A percentile compares a stretch with the other conserved stretches of the same genome.
phyloP scores from a whole-genome alignment of 1,139 yeast genomes.

The Magnusiomyces paraingens region DNA sequence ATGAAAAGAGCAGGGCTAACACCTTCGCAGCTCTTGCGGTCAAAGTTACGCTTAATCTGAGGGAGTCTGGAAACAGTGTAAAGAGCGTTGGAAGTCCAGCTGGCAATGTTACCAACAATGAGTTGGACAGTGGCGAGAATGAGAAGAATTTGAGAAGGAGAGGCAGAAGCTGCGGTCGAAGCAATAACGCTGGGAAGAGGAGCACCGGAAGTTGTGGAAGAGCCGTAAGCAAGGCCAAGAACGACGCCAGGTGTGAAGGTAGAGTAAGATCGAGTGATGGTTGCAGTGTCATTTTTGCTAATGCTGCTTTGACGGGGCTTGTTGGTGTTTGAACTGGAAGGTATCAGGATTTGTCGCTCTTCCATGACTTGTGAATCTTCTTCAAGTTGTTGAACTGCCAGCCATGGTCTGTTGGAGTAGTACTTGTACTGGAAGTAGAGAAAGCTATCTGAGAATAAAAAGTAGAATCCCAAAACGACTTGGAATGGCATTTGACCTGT shows the following conservation, averaged over 20 bases:
- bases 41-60: constrained; percentile 65
- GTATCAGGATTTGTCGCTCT: constrained; percentile 2
- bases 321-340: neutral
- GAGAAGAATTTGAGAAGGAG: neutral
- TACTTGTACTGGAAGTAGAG: constrained; percentile 27
- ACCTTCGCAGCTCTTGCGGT: constrained; percentile 76
- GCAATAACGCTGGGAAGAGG: constrained; percentile 7
- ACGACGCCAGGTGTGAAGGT: constrained; percentile 16
- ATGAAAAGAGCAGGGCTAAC: constrained; percentile 68
- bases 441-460: constrained; percentile 25
- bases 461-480: constrained; percentile 25
- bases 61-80: constrained; percentile 77
- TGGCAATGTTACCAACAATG: constrained; percentile 50
- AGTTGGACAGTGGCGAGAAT: constrained; percentile 1
- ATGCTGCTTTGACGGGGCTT: constrained; percentile 2
- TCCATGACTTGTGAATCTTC: neutral
- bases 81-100: constrained; percentile 74
- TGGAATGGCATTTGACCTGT: constrained; percentile 32
- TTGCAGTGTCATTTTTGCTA: neutral
- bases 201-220: constrained; percentile 12
- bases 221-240: constrained; percentile 11
- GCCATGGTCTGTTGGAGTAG: constrained; percentile 19
- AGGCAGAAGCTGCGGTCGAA: neutral
- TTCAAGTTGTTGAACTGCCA: constrained; percentile 6
- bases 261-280: neutral